These are phyloP conservation scores for Ophiosphaerella herpotricha DNA, from an alignment of 2,329 filamentous ascomycete genomes.

Conservation along the genomic window DNA sequence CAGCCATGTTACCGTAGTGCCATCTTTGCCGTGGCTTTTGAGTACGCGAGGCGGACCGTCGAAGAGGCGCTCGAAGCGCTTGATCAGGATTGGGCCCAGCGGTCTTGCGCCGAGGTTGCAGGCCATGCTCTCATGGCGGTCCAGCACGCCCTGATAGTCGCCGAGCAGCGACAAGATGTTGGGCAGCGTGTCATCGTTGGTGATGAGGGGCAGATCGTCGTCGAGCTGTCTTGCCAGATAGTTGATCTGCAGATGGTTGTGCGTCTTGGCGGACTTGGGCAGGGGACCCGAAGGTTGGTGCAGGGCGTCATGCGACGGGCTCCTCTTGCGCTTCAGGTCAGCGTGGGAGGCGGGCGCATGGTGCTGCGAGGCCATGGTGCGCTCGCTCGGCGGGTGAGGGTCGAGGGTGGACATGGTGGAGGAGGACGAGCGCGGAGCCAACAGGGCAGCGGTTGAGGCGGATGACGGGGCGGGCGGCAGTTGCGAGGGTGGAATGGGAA, in stretches of 20 bases:
- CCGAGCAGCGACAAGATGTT: constrained; percentile 73
- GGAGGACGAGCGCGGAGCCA: constrained; percentile 17
- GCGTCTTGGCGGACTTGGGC: constrained; percentile 60
- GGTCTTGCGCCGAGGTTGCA: constrained; percentile 83
- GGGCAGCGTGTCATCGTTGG: constrained; percentile 70
- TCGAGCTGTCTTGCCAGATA: constrained; percentile 67
- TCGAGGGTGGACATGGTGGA: constrained; percentile 31
- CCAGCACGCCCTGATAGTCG: constrained; percentile 84
- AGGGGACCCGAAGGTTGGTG: constrained; percentile 42
- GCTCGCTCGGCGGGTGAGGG: constrained; percentile 22
- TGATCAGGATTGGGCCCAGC: constrained; percentile 79
- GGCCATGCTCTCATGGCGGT: constrained; percentile 84
- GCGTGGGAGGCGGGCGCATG: constrained; percentile 24
- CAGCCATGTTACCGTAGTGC: constrained; percentile 74
- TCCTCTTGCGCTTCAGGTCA: constrained; percentile 55
- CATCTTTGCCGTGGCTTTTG: constrained; percentile 65
- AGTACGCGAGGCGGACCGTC: constrained; percentile 75
- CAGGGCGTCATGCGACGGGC: constrained; percentile 45
- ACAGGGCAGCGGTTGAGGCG: constrained; percentile 18
- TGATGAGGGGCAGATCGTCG: constrained; percentile 66
- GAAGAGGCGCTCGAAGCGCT: constrained; percentile 84
- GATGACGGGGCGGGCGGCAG: constrained; percentile 18
- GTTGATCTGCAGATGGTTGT: constrained; percentile 69
- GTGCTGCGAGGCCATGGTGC: constrained; percentile 29
- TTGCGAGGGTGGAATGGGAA: constrained; percentile 26